Percentiles rank a stretch among this genome's conserved stretches.
Evolutionary conservation across 2,329 filamentous ascomycete species (phyloP).

Genomic region (Chaetomiaceae sp.): DNA sequence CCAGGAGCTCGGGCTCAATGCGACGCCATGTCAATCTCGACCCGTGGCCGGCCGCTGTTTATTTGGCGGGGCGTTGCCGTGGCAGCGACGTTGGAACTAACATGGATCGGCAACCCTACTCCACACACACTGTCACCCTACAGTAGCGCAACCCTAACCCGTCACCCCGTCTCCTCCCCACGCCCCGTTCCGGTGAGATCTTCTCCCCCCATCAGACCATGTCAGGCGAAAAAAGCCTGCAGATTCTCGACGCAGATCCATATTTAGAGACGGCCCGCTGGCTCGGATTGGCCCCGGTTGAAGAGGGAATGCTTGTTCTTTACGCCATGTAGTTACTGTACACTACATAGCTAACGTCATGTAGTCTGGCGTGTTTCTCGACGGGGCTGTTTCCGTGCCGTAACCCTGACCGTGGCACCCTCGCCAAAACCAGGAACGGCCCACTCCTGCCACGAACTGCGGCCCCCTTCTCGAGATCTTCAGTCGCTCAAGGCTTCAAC

Average conservation of each 20-base stretch:
- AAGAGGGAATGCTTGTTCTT: not conserved
- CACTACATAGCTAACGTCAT: no score
- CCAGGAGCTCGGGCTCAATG: conserved; percentile 16
- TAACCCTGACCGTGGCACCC: not conserved
- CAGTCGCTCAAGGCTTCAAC: not conserved
- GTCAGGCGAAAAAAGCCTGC: conserved; percentile 1
- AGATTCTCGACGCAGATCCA: conserved; percentile 13
- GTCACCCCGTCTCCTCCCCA: not conserved
- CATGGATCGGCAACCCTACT: conserved; percentile 4
- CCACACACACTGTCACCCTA: not conserved
- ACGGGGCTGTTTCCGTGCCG: not conserved
- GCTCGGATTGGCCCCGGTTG: conserved; percentile 2
- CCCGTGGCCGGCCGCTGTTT: conserved; percentile 18
- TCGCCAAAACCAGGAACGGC: not conserved
- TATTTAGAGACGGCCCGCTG: conserved; percentile 5
- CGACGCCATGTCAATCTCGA: conserved; percentile 16
- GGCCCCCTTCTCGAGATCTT: not conserved
- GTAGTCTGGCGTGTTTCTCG: conserved; percentile 6
- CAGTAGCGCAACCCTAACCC: conserved; percentile 20
- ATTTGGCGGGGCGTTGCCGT: conserved; percentile 27
- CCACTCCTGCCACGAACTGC: not conserved
- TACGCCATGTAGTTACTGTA: no score
- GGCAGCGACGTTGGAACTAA: conserved; percentile 14
- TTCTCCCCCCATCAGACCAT: conserved; percentile 2
- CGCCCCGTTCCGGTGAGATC: not conserved